phyloP scores from a whole-genome alignment of 2,329 filamentous ascomycete species.

The Coniella lustricola region DNA sequence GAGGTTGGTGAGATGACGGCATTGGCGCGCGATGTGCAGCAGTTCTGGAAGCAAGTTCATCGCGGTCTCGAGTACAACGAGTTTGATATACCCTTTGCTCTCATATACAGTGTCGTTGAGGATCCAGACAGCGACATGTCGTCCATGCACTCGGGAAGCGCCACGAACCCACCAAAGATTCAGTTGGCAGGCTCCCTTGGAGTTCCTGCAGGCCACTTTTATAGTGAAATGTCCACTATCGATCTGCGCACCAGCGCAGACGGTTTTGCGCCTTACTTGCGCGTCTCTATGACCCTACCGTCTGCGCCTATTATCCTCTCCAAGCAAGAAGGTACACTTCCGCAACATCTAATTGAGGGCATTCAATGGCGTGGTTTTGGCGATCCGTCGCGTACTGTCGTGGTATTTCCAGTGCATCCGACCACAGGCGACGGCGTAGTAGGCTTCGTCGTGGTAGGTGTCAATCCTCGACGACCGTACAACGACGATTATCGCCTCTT shows the following conservation, averaged over 20 bases:
- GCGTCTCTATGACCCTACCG: constrained; percentile 62
- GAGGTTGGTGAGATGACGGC: constrained; percentile 72
- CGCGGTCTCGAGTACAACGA: constrained; percentile 67
- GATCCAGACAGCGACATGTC: constrained; percentile 65
- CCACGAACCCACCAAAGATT: constrained; percentile 55
- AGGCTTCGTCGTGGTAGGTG: constrained; percentile 71
- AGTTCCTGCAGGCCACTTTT: constrained; percentile 55
- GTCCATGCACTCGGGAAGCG: constrained; percentile 62
- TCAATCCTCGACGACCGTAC: constrained; percentile 72
- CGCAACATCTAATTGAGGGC: constrained; percentile 55
- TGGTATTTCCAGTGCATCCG: constrained; percentile 72
- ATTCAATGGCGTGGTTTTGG: constrained; percentile 65
- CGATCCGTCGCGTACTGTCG: constrained; percentile 61
- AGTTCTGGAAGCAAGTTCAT: constrained; percentile 67
- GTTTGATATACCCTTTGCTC: constrained; percentile 66
- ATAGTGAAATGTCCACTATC: constrained; percentile 49
- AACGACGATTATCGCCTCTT: constrained; percentile 77
- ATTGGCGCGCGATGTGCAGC: constrained; percentile 62
- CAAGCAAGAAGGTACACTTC: constrained; percentile 59
- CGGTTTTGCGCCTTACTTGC: constrained; percentile 69
- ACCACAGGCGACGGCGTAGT: constrained; percentile 66
- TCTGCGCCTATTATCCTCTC: constrained; percentile 62
- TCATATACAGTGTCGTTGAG: constrained; percentile 69
- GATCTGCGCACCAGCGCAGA: constrained; percentile 63
- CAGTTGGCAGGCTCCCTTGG: constrained; percentile 67